These are phyloP conservation scores for Chenopodium quinoa DNA, from an alignment of 148 eudicot genomes.

Conservation along the genomic window DNA sequence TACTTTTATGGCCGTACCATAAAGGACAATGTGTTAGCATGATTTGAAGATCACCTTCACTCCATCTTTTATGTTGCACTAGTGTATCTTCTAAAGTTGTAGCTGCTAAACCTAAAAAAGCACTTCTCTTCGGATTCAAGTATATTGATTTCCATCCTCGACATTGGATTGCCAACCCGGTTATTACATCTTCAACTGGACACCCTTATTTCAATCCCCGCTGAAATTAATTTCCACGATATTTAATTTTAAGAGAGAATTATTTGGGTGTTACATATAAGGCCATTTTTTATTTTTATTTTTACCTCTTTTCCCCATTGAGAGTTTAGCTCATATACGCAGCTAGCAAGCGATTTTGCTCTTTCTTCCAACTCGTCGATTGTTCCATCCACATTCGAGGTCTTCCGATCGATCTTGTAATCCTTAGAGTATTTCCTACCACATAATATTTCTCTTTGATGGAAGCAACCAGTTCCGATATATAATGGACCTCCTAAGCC, in stretches of 20 bases:
- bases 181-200: conserved; percentile 74
- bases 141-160: conserved; percentile 74
- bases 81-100: conserved; percentile 55
- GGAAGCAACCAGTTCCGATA: conserved; percentile 83
- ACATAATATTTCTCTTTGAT: conserved; percentile 60
- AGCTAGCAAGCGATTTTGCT: conserved; percentile 49
- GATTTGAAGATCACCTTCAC: conserved; percentile 75
- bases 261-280: too few species aligned
- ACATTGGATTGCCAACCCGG: conserved; percentile 73
- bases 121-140: conserved; percentile 46
- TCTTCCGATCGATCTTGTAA: conserved; percentile 36
- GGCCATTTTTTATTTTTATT: too few species aligned
- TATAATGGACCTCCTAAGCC: conserved; percentile 81
- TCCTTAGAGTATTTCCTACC: conserved; percentile 50
- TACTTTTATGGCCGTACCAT: conserved; percentile 51
- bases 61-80: conserved; percentile 87
- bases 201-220: conserved; percentile 82
- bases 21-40: conserved; percentile 59
- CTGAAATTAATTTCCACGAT: conserved; percentile 31
- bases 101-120: conserved; percentile 65
- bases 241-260: neutral
- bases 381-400: conserved; percentile 17
- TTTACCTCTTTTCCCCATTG: conserved; percentile 87
- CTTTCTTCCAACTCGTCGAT: conserved; percentile 43
- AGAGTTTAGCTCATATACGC: conserved; percentile 56